Percentiles rank a stretch among this genome's conserved stretches.
phyloP scores from a whole-genome alignment of 306 rosid species.

The Dalbergia oliveri region DNA sequence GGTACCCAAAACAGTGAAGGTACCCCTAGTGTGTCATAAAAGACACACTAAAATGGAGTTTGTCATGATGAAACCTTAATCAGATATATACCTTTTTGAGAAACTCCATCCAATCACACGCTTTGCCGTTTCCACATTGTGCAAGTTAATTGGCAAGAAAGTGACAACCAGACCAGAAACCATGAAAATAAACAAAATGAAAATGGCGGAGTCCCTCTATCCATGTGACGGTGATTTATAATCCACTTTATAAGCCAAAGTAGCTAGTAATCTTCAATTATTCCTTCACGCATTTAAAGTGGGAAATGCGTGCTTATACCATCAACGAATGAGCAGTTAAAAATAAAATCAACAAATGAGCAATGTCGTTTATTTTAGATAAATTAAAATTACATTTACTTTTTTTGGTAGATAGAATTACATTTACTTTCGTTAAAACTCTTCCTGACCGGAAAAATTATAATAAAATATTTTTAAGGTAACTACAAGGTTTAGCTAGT shows the following conservation, averaged over 20 bases:
- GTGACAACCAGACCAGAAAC: constrained; percentile 38
- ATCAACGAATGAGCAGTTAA: not conserved
- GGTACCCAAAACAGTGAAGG: constrained; percentile 49
- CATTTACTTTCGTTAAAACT: not conserved
- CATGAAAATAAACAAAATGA: not conserved
- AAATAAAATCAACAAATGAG: not conserved
- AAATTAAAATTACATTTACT: not conserved
- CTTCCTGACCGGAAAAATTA: not conserved
- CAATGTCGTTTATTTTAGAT: not conserved
- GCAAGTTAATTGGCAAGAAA: constrained; percentile 37
- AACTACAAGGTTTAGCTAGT: no score
- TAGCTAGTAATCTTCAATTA: not conserved
- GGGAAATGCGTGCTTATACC: not conserved
- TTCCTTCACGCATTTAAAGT: constrained; percentile 27
- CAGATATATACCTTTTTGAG: constrained; percentile 40
- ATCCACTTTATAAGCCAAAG: constrained; percentile 9
- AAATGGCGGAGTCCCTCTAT: not conserved
- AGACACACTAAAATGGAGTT: constrained; percentile 48
- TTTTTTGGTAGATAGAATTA: no score
- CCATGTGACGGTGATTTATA: not conserved
- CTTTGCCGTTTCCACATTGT: constrained; percentile 30
- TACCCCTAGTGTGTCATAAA: constrained; percentile 32
- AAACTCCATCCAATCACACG: constrained; percentile 41
- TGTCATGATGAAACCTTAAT: constrained; percentile 50
- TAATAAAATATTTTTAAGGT: not conserved